These are phyloP conservation scores for Diaporthe velutina DNA, from an alignment of 2,329 filamentous ascomycete species.

Conservation along the genomic window DNA sequence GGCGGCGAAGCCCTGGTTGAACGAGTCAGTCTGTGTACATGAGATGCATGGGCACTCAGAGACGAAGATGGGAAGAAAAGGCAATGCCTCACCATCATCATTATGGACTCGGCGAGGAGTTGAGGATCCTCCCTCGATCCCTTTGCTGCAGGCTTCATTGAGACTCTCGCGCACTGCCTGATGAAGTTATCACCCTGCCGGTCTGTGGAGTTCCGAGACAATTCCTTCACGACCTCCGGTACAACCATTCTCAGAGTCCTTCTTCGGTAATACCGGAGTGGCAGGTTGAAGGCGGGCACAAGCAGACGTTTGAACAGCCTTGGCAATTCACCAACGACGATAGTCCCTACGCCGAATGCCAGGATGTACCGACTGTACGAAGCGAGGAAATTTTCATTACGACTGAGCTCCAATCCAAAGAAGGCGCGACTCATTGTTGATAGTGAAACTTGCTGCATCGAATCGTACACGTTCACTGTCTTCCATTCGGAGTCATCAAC, in stretches of 20 bases:
- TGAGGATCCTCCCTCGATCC: not conserved
- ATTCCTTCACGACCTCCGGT: not conserved
- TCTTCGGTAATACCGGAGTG: not conserved
- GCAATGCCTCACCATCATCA: not conserved
- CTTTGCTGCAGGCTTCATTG: not conserved
- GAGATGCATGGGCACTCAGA: too few relatives aligned
- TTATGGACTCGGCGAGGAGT: not conserved
- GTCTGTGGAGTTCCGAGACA: not conserved
- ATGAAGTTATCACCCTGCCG: not conserved
- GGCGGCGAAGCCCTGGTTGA: not conserved
- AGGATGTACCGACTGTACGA: not conserved
- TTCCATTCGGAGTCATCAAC: not conserved
- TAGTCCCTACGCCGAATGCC: not conserved
- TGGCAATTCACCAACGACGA: not conserved
- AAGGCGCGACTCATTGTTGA: not conserved
- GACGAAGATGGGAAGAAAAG: too few relatives aligned
- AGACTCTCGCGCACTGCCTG: not conserved
- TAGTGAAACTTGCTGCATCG: not conserved
- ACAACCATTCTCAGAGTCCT: not conserved
- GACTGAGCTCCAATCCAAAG: not conserved
- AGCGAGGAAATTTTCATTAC: not conserved
- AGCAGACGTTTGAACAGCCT: not conserved
- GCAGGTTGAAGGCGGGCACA: not conserved
- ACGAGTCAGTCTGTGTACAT: not conserved
- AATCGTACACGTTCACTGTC: not conserved